Percentiles rank a stretch among this genome's conserved stretches.
Evolutionary conservation across 257 asterid species (phyloP).

Genomic region (Solanum okadae): DNA sequence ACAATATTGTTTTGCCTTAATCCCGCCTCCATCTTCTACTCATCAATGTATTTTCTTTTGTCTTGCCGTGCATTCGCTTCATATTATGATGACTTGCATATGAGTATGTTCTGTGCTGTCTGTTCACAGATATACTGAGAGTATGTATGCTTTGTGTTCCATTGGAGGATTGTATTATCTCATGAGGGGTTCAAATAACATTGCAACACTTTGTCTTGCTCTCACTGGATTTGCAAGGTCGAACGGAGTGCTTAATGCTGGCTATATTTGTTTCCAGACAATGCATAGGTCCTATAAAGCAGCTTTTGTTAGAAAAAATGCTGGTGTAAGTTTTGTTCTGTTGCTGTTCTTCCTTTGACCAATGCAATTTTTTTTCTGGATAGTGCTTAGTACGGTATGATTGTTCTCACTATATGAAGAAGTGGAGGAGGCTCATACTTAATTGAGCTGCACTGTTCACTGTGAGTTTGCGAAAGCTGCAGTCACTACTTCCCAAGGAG

Average conservation of each 20-base stretch:
- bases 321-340: constrained; percentile 39
- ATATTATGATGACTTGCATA: background rate
- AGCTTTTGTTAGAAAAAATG: constrained; percentile 24
- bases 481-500: background rate
- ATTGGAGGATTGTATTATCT: constrained; percentile 69
- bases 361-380: background rate
- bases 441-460: background rate
- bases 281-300: constrained; percentile 53
- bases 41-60: constrained; percentile 59
- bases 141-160: constrained; percentile 68
- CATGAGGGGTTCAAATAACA: constrained; percentile 34
- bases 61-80: constrained; percentile 2
- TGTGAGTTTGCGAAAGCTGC: background rate
- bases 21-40: constrained; percentile 96
- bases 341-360: background rate
- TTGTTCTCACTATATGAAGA: background rate
- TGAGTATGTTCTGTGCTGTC: constrained; percentile 9
- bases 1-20: constrained; percentile 84
- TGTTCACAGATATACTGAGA: constrained; percentile 78
- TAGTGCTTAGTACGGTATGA: background rate
- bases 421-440: background rate
- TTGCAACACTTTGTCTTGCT: constrained; percentile 62
- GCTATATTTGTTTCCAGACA: constrained; percentile 63
- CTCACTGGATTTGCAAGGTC: constrained; percentile 84
- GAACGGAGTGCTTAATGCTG: constrained; percentile 86